These are phyloP conservation scores for Oryza longistaminata DNA, from an alignment of 176 grass and related monocot genomes.

Conservation along the genomic window DNA sequence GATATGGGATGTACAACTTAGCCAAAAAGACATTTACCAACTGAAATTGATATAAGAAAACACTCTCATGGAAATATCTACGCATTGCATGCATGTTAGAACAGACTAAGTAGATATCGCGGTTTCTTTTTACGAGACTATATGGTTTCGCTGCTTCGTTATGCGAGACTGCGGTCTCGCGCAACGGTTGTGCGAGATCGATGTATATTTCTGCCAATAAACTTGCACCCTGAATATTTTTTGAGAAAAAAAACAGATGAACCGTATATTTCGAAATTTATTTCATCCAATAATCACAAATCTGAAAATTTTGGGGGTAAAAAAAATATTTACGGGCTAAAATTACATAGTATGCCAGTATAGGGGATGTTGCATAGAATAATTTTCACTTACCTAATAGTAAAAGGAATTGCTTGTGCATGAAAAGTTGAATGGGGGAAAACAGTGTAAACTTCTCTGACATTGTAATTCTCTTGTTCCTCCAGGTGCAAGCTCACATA, in stretches of 20 bases:
- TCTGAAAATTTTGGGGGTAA: too few relatives aligned
- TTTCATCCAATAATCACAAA: too few relatives aligned
- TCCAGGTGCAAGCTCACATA: slow-evolving; percentile 87
- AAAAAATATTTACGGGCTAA: neutral
- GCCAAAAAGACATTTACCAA: neutral
- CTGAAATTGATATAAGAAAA: neutral
- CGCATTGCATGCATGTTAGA: neutral
- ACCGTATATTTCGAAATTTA: too few relatives aligned
- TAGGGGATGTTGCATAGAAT: neutral
- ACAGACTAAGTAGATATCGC: neutral
- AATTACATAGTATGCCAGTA: neutral
- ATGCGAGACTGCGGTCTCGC: too few relatives aligned
- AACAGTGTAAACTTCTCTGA: slow-evolving; percentile 11
- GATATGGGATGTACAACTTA: neutral
- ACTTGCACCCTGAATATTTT: too few relatives aligned
- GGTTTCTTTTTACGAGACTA: too few relatives aligned
- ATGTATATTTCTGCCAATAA: too few relatives aligned
- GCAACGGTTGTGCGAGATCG: too few relatives aligned
- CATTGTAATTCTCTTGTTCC: slow-evolving; percentile 7
- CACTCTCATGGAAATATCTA: neutral
- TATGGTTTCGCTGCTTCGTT: too few relatives aligned
- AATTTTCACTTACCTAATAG: neutral
- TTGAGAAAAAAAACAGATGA: too few relatives aligned
- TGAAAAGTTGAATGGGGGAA: neutral
- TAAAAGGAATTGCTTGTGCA: neutral